phyloP scores from a whole-genome alignment of 2,329 filamentous ascomycete species.

The Epichloe glyceriae region DNA sequence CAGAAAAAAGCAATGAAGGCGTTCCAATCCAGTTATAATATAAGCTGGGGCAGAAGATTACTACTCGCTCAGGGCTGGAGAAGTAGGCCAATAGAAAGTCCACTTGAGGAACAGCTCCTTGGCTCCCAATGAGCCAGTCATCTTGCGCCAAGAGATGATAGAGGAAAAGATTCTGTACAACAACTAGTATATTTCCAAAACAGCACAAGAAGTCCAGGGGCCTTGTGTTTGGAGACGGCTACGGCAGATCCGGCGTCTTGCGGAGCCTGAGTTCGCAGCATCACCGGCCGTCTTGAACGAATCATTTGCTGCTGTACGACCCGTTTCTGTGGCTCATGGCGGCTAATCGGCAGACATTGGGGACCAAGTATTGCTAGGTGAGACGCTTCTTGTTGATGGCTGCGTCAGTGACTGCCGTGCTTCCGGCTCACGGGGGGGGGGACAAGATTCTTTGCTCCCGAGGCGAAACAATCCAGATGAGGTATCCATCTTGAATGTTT shows the following conservation, averaged over 20 bases:
- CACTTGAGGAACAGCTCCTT: background rate
- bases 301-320: background rate
- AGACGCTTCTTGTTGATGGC: slow-evolving; percentile 1
- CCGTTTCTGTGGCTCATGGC: background rate
- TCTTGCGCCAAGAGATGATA: background rate
- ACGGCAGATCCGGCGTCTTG: background rate
- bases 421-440: background rate
- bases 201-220: background rate
- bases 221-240: background rate
- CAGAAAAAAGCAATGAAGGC: background rate
- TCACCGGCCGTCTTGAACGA: background rate
- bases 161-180: background rate
- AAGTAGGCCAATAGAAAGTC: background rate
- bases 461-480: background rate
- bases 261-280: background rate
- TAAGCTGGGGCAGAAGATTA: background rate
- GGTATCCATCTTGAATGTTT: background rate
- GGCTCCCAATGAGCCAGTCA: background rate
- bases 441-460: background rate
- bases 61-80: background rate
- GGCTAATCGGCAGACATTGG: background rate
- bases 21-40: background rate
- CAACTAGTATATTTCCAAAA: background rate
- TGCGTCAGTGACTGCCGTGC: background rate
- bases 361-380: background rate